Evolutionary conservation across 1,139 yeast species (phyloP), one percentile per base, ranked within the genome.

Genomic region (Pichia cactophila): DNA sequence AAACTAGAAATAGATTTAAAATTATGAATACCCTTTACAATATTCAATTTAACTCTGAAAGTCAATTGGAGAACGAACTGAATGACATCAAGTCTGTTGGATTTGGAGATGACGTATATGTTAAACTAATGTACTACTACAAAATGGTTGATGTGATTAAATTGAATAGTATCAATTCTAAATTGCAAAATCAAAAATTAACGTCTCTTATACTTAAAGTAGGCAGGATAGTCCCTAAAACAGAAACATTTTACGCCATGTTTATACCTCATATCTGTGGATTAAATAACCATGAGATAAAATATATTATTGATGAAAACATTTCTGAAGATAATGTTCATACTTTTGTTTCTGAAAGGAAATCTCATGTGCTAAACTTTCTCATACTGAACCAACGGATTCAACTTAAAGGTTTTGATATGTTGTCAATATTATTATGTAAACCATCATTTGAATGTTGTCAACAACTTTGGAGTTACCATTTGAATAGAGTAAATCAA

Each of bases 141-240:
- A 50, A 45, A 46, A 37, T 42, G 33, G 11, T 52, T 31, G 53
- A 52, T 29, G 3, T 48, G 5, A 43, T 50, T 3, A 52, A 52
- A 41, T 36, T 10, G 12, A 39, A 43, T 1, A 5, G 47, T 12
- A 35, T 40, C 12, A 14, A 51, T 33, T 9, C 44, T 2, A 4
- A 38, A 5, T 28, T 14, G 17, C 54, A 51, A 26, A 26, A 39
- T 3, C n/a, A 17, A 7, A 35, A 43, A 12, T 38, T 49, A 2
- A 41, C 42, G 6, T 38, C 17, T 2, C 8, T 46, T 3, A 28
- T 46, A 23, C 20, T 17, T 5, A 11, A 38, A 6, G 36, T 40
- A 3, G 4, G 17, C 3, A 35, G 14, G 20, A 11, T 37, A 4
- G 17, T 35, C 4, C 17, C 36, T 4, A 33, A 44, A 16, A 10